Base-by-base conservation (phyloP, 2,329 filamentous ascomycete species). In the Colletotrichum sp. region DNA sequence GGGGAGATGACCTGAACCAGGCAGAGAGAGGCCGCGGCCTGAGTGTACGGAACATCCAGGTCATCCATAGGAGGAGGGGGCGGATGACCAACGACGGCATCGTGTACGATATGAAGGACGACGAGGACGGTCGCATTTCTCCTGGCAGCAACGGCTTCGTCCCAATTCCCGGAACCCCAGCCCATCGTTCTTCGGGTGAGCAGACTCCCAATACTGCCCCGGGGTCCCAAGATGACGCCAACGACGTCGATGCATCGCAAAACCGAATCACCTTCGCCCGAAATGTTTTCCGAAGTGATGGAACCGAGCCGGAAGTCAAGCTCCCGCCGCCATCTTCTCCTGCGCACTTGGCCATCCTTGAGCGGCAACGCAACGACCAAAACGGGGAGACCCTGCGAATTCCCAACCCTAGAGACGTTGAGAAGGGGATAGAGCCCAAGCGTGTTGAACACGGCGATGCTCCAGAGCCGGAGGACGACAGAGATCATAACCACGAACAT, bases 401-500 rank as follows among this genome's bases (percentile, higher is more conserved):
- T 79, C 97, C 97, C 0, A 96, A 96, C 24, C 97, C 97, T 1
- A 90, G 96, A 79, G 97, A 98, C 81, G 96, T 94, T 65, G 97
- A 99, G 80, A 91, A 92, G 66, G 97, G 96, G 30, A 89, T 95
- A 76, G 88, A 93, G 12, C 96, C 96, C 3, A 87, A 88, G 71
- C 86, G 88, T 34, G 83, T 92, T 3, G 82, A 84, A 6, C 82
- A 83, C 18, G 82, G 81, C 8, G 81, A 81, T 16, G 79, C 78
- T 13, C 81, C 84, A 5, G 83, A 85, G 34, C 79, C 82, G 4
- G 84, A 87, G n/a, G 79, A 81, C n/a, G 81, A 83, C 36, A 80
- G 82, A 34, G 78, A 77, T 8, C n/a, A 34, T n/a, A 48, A 56
- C 10, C 82, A 82, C 21, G 75, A 77, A 13, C 78, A 81, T 52